Evolutionary conservation across 2,329 filamentous ascomycete genomes (phyloP).

Genomic region (Neospermospora avenae): DNA sequence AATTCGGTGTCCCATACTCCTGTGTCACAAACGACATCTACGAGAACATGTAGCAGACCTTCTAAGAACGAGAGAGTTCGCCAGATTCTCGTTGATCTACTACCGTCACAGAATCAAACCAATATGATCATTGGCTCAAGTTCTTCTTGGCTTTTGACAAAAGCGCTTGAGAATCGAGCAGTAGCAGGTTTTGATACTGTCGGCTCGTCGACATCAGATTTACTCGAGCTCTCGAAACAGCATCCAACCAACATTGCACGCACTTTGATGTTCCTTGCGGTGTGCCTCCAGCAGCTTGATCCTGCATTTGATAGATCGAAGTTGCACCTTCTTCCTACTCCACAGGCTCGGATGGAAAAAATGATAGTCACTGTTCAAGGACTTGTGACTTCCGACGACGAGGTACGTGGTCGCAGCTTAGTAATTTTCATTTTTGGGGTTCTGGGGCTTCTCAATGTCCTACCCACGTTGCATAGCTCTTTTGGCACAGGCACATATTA

Average conservation of each 20-base stretch:
- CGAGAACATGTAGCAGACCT: constrained; percentile 19
- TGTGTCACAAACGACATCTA: constrained; percentile 13
- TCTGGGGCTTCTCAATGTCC: no score
- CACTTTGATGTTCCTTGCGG: constrained; percentile 29
- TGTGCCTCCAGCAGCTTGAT: constrained; percentile 32
- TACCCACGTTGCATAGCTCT: no score
- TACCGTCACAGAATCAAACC: constrained; percentile 30
- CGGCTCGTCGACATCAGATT: constrained; percentile 19
- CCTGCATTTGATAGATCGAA: constrained; percentile 24
- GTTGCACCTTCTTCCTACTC: constrained; percentile 23
- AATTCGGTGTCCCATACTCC: constrained; percentile 24
- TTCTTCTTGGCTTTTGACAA: constrained; percentile 29
- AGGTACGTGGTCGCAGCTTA: constrained; percentile 14
- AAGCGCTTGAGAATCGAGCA: constrained; percentile 19
- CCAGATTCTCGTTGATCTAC: constrained; percentile 29
- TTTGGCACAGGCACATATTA: no score
- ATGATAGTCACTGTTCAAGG: constrained; percentile 28
- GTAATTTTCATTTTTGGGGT: no score
- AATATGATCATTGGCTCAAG: constrained; percentile 27
- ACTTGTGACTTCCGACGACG: constrained; percentile 45
- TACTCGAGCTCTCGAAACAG: constrained; percentile 24
- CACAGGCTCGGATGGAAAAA: constrained; percentile 28
- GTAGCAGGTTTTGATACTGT: constrained; percentile 4
- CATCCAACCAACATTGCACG: constrained; percentile 29
- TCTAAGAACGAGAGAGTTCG: constrained; percentile 30